Base-by-base conservation (phyloP, 148 eudicot species). In the Spergularia marina region DNA sequence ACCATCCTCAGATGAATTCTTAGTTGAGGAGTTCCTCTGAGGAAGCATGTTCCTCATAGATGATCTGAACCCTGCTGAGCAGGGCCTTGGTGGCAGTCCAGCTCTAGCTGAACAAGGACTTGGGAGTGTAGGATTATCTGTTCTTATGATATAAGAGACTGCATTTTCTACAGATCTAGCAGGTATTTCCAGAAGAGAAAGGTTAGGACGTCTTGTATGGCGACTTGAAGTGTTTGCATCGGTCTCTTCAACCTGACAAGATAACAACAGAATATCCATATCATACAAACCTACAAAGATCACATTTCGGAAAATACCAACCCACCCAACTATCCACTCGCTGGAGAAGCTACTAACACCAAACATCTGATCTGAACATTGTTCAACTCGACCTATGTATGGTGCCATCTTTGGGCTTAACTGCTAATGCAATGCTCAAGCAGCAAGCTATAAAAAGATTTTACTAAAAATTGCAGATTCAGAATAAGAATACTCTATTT, bases 41-140 rank as follows among this genome's bases (percentile, higher is more conserved):
- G 80, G 83, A 53, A 81, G 77, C 73, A 81, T 76, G 39, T 66
- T 76, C 70, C 73, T 66, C 83, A 76, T 72, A 5, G 83, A 76
- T 72, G 83, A 76, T 72, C 73, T 76, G 40, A 72, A 72, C 73
- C 83, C 79, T 8, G 83, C 61, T 59, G 83, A 81, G 74, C 70
- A 81, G 62, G 83, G 77, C 63, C 83, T 76, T 51, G 83, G 83
- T 14, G 83, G 83, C 6, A 81, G 72, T 44, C 80, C 83, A 40
- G 77, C 61, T 72, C 74, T 76, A 47, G 72, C 74, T 30, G 80
- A 66, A 66, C 68, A 76, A 7, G 83, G 83, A 68, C 83, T 81
- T 40, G 74, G 68, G 23, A 71, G 49, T 20, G 71, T 76, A 12
- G 75, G 76, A 25, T 71, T 36, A 51, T 80, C 83, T 63, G 72